These are phyloP conservation scores for Verticillium isaacii DNA, from an alignment of 2,329 filamentous ascomycete genomes.

Conservation along the genomic window DNA sequence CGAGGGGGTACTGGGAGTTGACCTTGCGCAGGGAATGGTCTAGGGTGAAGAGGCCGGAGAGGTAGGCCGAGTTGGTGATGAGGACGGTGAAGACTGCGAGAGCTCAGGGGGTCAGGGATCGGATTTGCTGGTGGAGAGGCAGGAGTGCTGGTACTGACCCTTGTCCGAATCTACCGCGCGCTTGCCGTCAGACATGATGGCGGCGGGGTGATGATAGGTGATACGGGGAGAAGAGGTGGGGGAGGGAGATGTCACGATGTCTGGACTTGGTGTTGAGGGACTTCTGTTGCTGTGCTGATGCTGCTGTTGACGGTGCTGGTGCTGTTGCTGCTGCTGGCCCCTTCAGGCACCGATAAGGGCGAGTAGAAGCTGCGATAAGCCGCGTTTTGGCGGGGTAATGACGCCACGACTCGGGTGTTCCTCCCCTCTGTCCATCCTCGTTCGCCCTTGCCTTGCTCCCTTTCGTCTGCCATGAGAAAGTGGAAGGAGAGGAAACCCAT, in stretches of 20 bases:
- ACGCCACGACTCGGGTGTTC: background rate
- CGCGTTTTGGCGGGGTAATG: background rate
- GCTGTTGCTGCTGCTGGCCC: background rate
- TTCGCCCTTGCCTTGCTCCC: no score
- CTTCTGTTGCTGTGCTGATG: background rate
- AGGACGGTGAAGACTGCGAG: constrained; percentile 75
- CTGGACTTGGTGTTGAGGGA: constrained; percentile 1
- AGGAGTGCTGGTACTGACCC: constrained; percentile 18
- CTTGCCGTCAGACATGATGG: constrained; percentile 15
- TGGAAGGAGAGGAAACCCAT: no score
- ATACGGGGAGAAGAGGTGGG: background rate
- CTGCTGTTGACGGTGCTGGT: background rate
- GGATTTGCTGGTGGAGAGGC: background rate
- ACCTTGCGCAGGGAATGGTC: constrained; percentile 67
- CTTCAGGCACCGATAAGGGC: background rate
- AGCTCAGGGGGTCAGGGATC: background rate
- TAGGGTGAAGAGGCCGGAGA: constrained; percentile 77
- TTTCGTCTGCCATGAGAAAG: no score
- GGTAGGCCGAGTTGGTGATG: constrained; percentile 79
- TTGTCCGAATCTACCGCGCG: constrained; percentile 34
- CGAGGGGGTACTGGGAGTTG: constrained; percentile 67
- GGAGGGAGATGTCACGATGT: background rate
- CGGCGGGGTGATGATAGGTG: background rate
- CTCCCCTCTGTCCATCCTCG: no score
- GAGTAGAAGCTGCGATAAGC: background rate